Evolutionary conservation across 495 filamentous ascomycete genomes (phyloP).

Genomic region (Aspergillus kassunensis): DNA sequence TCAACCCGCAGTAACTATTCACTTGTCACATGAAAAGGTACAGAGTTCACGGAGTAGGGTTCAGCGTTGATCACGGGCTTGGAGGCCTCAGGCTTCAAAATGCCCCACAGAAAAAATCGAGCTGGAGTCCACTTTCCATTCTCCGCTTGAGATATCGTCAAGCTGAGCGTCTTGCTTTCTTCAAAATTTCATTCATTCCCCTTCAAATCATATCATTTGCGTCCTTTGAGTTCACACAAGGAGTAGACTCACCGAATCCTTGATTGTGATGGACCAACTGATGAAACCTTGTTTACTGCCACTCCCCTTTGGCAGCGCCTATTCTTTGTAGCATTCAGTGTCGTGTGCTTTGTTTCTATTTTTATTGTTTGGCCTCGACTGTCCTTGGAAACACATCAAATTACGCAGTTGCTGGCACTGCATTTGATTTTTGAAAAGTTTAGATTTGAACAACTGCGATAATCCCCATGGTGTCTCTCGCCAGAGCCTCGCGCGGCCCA

Average conservation of each 20-base stretch:
- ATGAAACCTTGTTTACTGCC: slow-evolving; percentile 6
- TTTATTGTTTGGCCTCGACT: slow-evolving; percentile 1
- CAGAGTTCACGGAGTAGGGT: no score
- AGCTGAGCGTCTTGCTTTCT: not conserved
- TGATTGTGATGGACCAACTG: slow-evolving; percentile 11
- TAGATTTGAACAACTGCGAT: slow-evolving; percentile 7
- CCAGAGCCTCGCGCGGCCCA: slow-evolving; percentile 32
- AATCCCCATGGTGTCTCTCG: slow-evolving; percentile 41
- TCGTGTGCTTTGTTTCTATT: slow-evolving; percentile 20
- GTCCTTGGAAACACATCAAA: slow-evolving; percentile 11
- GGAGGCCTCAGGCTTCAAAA: slow-evolving; percentile 22
- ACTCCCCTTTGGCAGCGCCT: not conserved
- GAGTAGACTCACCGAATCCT: not conserved
- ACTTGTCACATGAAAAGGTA: no score
- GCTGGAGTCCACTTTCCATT: slow-evolving; percentile 10
- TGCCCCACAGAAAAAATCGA: slow-evolving; percentile 20
- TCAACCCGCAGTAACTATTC: no score
- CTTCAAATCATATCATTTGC: not conserved
- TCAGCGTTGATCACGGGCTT: slow-evolving; percentile 18
- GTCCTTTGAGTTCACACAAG: not conserved
- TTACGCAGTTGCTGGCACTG: slow-evolving; percentile 19
- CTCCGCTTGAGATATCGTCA: slow-evolving; percentile 6
- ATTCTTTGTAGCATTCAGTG: slow-evolving; percentile 17
- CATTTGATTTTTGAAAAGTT: slow-evolving; percentile 4
- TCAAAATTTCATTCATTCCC: not conserved